These are phyloP conservation scores for Voacanga thouarsii DNA, from an alignment of 257 asterid genomes.

Conservation along the genomic window DNA sequence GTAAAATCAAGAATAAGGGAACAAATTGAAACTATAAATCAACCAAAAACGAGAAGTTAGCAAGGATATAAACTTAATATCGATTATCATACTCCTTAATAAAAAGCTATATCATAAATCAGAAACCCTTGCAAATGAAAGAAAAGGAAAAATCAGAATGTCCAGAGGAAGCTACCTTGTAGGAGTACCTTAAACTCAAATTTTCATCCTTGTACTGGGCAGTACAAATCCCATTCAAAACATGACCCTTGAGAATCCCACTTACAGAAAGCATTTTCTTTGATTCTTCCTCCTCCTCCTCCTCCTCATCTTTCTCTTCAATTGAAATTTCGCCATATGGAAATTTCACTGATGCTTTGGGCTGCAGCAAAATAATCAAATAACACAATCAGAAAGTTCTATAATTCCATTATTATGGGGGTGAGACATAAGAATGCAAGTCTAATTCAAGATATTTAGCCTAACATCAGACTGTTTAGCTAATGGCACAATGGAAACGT, in stretches of 20 bases:
- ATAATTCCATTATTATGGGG: not conserved
- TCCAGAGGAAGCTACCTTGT: constrained; percentile 53
- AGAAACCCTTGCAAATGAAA: not conserved
- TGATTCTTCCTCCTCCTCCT: constrained; percentile 62
- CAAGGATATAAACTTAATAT: not conserved
- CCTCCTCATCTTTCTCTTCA: constrained; percentile 68
- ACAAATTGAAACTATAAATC: not conserved
- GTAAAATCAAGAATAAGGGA: not conserved
- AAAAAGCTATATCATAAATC: no score
- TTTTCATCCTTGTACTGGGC: constrained; percentile 71
- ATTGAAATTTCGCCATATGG: constrained; percentile 83
- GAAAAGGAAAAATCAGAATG: not conserved
- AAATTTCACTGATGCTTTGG: constrained; percentile 71
- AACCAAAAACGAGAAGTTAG: not conserved
- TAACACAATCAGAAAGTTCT: not conserved
- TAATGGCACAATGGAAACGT: not conserved
- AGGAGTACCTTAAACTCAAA: constrained; percentile 65
- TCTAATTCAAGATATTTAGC: not conserved
- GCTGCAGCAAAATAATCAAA: constrained; percentile 45
- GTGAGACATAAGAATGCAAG: not conserved
- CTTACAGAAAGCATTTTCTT: constrained; percentile 50
- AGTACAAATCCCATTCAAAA: constrained; percentile 66
- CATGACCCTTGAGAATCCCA: constrained; percentile 55
- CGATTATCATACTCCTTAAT: not conserved
- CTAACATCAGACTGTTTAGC: not conserved